Percentiles rank a stretch among this genome's conserved stretches.
Evolutionary conservation across 2,329 filamentous ascomycete genomes (phyloP).

Genomic region (Aureobasidium leucospermi): DNA sequence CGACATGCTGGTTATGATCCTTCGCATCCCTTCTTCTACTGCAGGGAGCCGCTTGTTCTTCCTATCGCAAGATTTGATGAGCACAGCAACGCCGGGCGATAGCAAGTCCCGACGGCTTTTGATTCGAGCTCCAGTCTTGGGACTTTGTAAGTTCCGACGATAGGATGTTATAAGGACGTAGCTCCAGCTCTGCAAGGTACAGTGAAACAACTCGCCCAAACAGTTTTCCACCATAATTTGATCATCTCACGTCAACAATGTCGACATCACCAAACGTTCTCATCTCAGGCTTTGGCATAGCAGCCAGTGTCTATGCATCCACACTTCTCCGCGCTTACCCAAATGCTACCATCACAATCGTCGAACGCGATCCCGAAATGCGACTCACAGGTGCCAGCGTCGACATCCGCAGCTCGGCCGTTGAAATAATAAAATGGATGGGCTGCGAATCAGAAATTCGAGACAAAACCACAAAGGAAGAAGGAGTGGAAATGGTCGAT

Average conservation of each 20-base stretch:
- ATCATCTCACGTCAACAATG: not conserved
- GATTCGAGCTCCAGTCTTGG: not conserved
- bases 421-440: conserved; percentile 31
- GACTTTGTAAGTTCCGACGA: conserved; percentile 1
- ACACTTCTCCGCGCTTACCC: conserved; percentile 27
- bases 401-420: conserved; percentile 30
- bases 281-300: conserved; percentile 31
- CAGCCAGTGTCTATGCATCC: conserved; percentile 30
- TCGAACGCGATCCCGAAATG: conserved; percentile 30
- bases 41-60: not conserved
- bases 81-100: not conserved
- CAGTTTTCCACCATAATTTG: not conserved
- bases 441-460: conserved; percentile 27
- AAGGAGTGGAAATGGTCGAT: conserved; percentile 27
- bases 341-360: conserved; percentile 28
- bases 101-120: conserved; percentile 4
- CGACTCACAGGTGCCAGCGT: conserved; percentile 27
- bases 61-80: not conserved
- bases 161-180: not conserved
- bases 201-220: not conserved
- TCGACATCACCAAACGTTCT: conserved; percentile 23
- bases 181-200: not conserved
- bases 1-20: no score
- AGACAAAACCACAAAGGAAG: conserved; percentile 20
- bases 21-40: not conserved